Evolutionary conservation across 2,329 filamentous ascomycete genomes (phyloP), one percentile per base, ranked within the genome.

Genomic region (Chrysoporthe deuterocubensis): DNA sequence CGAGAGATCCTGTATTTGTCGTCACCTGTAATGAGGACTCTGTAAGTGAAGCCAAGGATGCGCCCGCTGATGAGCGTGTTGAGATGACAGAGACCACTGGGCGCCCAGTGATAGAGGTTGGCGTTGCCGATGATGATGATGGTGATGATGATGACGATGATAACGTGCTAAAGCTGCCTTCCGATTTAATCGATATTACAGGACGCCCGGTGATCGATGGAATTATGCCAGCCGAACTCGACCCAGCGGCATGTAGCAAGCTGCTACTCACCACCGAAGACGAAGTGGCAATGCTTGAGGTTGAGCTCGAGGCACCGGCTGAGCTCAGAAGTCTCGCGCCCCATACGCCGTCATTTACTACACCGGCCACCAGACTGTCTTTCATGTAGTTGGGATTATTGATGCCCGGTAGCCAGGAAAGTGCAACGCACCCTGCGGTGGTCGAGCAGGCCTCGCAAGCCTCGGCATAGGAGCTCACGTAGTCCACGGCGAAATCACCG

Each of bases 311-410:
- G 3, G 4, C 18, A 26, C 32, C 32, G 56, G 61, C 56, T 14
- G 63, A 34, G 14, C 26, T 40, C 13, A 69, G 34, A 9, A 69
- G 18, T 43, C 66, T 64, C 21, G 68, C 68, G 13, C 68, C 68
- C 69, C 69, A 68, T 34, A 69, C 69, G 0, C 59, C 67, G 16
- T 48, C 42, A 34, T 68, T 70, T 13, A 46, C 42, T 6, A 59
- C 57, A 2, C 54, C 62, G 11, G 54, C 54, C 18, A 56, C 66
- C 13, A 70, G 42, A 8, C 66, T 66, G 21, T 46, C 42, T 46
- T 70, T 70, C 69, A 70, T 68, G n/a, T 70, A 70, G 48, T 67
- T 66, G 4, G 69, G 69, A 26, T 60, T 66, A 32, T 50, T 50
- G 14, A 66, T 46, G 14, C 64, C 63, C 1, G 69, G 69, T 16